Evolutionary conservation across 768 basidiomycete genomes (phyloP).

Genomic region (Boletus pseudopeckii): DNA sequence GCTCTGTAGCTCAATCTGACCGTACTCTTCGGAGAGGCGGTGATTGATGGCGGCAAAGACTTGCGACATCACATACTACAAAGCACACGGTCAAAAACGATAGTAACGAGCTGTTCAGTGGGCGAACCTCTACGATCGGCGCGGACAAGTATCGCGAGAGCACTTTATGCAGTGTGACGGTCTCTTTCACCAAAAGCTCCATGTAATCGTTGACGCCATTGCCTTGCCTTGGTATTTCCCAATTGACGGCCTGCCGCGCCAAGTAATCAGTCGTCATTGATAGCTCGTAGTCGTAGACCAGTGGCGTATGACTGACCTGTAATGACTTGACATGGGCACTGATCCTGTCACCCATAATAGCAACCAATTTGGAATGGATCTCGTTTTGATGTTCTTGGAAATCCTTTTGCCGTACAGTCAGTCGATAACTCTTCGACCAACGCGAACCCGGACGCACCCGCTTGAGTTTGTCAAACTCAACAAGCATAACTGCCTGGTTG

Average conservation of each 20-base stretch:
- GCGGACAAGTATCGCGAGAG: slow-evolving; percentile 83
- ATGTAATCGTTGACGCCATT: slow-evolving; percentile 85
- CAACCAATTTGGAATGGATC: slow-evolving; percentile 95
- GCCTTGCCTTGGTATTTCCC: slow-evolving; percentile 60
- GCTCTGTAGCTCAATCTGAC: slow-evolving; percentile 74
- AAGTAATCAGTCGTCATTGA: slow-evolving; percentile 2
- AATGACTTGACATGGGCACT: slow-evolving; percentile 80
- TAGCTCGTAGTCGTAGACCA: neutral
- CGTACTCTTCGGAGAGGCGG: slow-evolving; percentile 83
- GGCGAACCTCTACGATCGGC: slow-evolving; percentile 74
- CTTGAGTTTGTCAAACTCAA: slow-evolving; percentile 98
- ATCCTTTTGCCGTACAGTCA: slow-evolving; percentile 50
- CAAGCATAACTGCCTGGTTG: slow-evolving; percentile 94
- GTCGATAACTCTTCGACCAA: neutral
- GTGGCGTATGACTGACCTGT: slow-evolving; percentile 47
- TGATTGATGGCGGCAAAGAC: slow-evolving; percentile 93
- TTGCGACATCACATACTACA: slow-evolving; percentile 88
- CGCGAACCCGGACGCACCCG: slow-evolving; percentile 53
- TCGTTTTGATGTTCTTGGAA: slow-evolving; percentile 99
- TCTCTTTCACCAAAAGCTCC: slow-evolving; percentile 91
- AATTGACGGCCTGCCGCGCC: slow-evolving; percentile 62
- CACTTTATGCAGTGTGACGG: slow-evolving; percentile 92
- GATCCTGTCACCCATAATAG: slow-evolving; percentile 96
- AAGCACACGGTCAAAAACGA: slow-evolving; percentile 11
- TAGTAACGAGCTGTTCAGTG: slow-evolving; percentile 4